These are phyloP conservation scores for Kodamaea jinghongensis DNA, from an alignment of 805 yeast species.

Conservation along the genomic window DNA sequence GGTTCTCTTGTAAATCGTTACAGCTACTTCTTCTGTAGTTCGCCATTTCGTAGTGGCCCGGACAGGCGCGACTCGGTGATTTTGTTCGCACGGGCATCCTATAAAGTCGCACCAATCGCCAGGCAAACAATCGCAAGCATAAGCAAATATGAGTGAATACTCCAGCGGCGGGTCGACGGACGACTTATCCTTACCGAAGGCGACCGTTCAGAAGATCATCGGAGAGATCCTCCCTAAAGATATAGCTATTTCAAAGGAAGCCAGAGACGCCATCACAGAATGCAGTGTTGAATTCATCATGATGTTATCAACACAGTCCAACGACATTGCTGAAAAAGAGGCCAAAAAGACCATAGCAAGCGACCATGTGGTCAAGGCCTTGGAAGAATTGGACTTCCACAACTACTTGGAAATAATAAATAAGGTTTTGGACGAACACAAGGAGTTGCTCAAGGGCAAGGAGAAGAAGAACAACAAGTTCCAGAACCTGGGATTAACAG, in stretches of 20 bases:
- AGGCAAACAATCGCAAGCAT: no score
- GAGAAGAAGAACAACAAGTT: constrained; percentile 91
- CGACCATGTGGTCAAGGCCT: constrained; percentile 90
- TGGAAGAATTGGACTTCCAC: constrained; percentile 80
- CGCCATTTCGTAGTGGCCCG: no score
- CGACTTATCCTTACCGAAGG: constrained; percentile 51
- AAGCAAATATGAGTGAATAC: constrained; percentile 39
- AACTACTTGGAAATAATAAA: constrained; percentile 82
- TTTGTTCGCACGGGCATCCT: no score
- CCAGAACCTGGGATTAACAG: constrained; percentile 87
- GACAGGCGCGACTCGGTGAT: no score
- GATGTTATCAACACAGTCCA: constrained; percentile 89
- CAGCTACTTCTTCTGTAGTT: no score
- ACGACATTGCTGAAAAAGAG: constrained; percentile 95
- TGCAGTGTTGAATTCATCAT: constrained; percentile 95
- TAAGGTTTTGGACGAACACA: constrained; percentile 79
- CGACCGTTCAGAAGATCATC: constrained; percentile 94
- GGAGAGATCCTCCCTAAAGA: constrained; percentile 89
- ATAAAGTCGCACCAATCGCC: no score
- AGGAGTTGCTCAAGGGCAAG: constrained; percentile 81
- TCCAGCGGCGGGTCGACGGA: constrained; percentile 29
- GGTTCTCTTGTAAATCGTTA: no score
- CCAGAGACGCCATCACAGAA: constrained; percentile 91
- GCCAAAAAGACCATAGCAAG: constrained; percentile 95
- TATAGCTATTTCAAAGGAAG: constrained; percentile 84